phyloP scores from a whole-genome alignment of 2,329 filamentous ascomycete genomes.

The Byssothecium circinans region DNA sequence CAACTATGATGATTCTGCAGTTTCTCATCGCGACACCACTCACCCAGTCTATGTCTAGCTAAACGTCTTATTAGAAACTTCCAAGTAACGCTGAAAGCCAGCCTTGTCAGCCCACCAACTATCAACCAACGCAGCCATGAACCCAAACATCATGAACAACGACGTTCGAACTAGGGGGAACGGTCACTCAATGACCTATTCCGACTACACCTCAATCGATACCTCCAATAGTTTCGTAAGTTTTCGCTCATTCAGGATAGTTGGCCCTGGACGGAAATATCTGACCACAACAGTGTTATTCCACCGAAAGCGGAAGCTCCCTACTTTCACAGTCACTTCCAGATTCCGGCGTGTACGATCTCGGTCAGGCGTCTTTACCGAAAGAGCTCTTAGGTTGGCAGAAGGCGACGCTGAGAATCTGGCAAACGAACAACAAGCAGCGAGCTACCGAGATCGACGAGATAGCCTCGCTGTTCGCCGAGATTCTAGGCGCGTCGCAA shows the following conservation, averaged over 20 bases:
- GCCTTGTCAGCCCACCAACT: background rate
- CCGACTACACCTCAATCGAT: too few relatives aligned
- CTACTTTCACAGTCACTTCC: background rate
- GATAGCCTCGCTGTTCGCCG: background rate
- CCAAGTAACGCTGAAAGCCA: too few relatives aligned
- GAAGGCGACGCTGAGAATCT: slow-evolving; percentile 4
- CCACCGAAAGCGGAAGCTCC: background rate
- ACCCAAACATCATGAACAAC: background rate
- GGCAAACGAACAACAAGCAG: slow-evolving; percentile 6
- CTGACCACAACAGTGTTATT: too few relatives aligned
- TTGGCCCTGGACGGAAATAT: too few relatives aligned
- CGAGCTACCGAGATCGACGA: slow-evolving; percentile 4
- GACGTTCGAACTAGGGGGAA: background rate
- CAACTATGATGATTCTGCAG: background rate
- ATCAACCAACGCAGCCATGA: background rate
- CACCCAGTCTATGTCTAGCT: too few relatives aligned
- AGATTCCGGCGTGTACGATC: slow-evolving; percentile 2
- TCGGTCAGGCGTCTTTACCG: background rate
- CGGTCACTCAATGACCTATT: background rate
- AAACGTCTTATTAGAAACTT: background rate
- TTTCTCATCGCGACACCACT: background rate
- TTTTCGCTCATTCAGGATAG: too few relatives aligned
- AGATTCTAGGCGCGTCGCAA: slow-evolving; percentile 3
- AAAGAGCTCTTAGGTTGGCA: slow-evolving; percentile 7
- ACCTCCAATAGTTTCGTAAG: too few relatives aligned